phyloP scores from a whole-genome alignment of 768 basidiomycete genomes.

The Phanerochaete carnosa region DNA sequence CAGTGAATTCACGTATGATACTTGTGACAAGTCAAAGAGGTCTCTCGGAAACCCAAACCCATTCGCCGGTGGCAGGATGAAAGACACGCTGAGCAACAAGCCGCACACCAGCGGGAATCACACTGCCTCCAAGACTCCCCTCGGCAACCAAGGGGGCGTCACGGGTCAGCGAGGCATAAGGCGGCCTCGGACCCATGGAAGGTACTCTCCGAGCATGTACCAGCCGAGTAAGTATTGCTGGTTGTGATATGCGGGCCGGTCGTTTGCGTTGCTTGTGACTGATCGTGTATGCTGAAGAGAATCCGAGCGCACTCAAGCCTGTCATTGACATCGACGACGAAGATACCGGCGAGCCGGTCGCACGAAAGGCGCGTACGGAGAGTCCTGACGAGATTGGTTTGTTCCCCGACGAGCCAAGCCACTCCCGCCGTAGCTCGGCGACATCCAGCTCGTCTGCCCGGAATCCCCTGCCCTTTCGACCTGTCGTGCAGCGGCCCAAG shows the following conservation, averaged over 20 bases:
- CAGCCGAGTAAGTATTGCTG: not conserved
- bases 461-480: not conserved
- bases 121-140: not conserved
- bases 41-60: not conserved
- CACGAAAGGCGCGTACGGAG: not conserved
- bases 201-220: not conserved
- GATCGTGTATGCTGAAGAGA: not conserved
- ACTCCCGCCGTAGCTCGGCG: not conserved
- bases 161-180: not conserved
- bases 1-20: no score
- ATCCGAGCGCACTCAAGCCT: not conserved
- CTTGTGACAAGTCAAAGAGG: no score
- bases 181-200: not conserved
- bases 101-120: not conserved
- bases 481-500: not conserved
- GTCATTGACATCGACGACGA: not conserved
- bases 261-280: not conserved
- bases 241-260: no score
- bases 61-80: not conserved
- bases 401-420: not conserved
- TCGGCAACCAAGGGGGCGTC: not conserved
- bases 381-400: conserved; percentile 2
- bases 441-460: not conserved
- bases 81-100: not conserved
- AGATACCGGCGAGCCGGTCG: not conserved